A percentile compares a stretch with the other conserved stretches of the same genome.
phyloP scores from a whole-genome alignment of 2,329 filamentous ascomycete species.

The Pseudocercospora macadamiae region DNA sequence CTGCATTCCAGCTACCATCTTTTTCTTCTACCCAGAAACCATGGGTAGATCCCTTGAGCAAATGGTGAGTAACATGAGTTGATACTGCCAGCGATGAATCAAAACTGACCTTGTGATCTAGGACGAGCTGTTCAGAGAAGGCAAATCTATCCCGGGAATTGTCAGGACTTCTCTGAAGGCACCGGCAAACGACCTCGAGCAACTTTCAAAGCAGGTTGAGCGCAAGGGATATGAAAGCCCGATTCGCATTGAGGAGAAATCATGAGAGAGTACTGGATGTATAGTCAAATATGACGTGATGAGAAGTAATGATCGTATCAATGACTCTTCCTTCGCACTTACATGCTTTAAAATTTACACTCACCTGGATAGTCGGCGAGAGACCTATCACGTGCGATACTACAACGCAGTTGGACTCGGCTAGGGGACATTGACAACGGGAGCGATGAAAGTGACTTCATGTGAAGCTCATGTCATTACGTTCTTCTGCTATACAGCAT shows the following conservation, averaged over 20 bases:
- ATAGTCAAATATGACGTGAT: background rate
- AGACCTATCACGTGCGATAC: background rate
- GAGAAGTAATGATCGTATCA: too few relatives aligned
- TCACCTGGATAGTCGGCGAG: too few relatives aligned
- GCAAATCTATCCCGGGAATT: constrained; percentile 31
- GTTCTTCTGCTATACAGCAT: background rate
- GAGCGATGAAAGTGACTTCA: too few relatives aligned
- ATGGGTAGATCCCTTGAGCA: constrained; percentile 58
- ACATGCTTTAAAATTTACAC: too few relatives aligned
- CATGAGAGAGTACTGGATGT: background rate
- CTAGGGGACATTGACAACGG: too few relatives aligned
- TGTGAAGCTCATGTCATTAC: background rate
- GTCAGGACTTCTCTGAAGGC: constrained; percentile 19
- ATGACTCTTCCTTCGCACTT: too few relatives aligned
- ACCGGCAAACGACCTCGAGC: constrained; percentile 16
- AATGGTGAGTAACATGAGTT: constrained; percentile 45
- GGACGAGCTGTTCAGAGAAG: constrained; percentile 26
- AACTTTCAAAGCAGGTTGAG: constrained; percentile 11
- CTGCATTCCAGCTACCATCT: constrained; percentile 55
- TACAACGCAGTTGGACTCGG: too few relatives aligned
- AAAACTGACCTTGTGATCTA: constrained; percentile 30
- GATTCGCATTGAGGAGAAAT: constrained; percentile 18
- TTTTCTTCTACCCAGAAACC: constrained; percentile 56
- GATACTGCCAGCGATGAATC: background rate
- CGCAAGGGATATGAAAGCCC: constrained; percentile 19